Evolutionary conservation across 2,329 filamentous ascomycete genomes (phyloP).

Genomic region (Arthrobotrys sinensis): DNA sequence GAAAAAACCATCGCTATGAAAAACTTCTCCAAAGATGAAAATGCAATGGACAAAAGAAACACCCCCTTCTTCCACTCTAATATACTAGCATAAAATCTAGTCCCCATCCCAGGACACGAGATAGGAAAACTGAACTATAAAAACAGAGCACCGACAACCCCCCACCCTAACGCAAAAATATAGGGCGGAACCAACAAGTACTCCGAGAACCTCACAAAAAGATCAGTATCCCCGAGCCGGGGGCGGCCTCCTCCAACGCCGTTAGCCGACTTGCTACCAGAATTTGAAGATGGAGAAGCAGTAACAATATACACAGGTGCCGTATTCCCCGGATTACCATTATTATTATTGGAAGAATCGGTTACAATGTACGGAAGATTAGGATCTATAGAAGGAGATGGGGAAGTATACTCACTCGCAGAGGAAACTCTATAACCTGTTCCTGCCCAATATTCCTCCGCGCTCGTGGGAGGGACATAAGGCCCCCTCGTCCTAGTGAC

Average conservation of each 20-base stretch:
- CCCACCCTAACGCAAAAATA: slow-evolving; percentile 47
- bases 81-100: neutral
- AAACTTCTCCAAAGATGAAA: neutral
- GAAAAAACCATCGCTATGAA: slow-evolving; percentile 11
- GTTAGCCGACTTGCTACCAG: slow-evolving; percentile 47
- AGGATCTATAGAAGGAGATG: slow-evolving; percentile 43
- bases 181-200: slow-evolving; percentile 42
- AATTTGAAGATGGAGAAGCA: slow-evolving; percentile 63
- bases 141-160: slow-evolving; percentile 49
- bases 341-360: slow-evolving; percentile 35
- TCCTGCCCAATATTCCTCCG: slow-evolving; percentile 57
- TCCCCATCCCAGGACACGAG: neutral
- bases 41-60: slow-evolving; percentile 10
- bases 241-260: slow-evolving; percentile 47
- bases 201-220: slow-evolving; percentile 46
- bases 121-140: slow-evolving; percentile 34
- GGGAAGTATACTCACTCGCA: slow-evolving; percentile 54
- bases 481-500: slow-evolving; percentile 33
- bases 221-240: slow-evolving; percentile 36
- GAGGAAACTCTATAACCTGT: slow-evolving; percentile 60
- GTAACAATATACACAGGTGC: slow-evolving; percentile 64
- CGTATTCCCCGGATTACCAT: slow-evolving; percentile 62
- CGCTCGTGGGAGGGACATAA: slow-evolving; percentile 75
- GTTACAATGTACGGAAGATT: slow-evolving; percentile 52
- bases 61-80: neutral